These are phyloP conservation scores for Ceratocystis papillata DNA, from an alignment of 2,329 filamentous ascomycete species.

Conservation along the genomic window DNA sequence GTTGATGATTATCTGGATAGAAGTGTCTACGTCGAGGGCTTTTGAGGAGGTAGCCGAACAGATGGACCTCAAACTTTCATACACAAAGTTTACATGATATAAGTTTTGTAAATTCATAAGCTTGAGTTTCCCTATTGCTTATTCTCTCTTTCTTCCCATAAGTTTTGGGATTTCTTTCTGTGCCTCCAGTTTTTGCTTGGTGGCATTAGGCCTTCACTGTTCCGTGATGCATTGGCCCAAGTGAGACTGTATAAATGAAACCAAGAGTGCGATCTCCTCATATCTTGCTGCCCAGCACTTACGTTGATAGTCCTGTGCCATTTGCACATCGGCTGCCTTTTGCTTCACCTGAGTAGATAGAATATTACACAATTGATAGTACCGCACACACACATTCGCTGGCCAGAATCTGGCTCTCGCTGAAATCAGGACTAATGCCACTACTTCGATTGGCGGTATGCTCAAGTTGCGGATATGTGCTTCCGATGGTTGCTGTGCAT, in stretches of 20 bases:
- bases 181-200: neutral
- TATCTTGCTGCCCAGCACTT: neutral
- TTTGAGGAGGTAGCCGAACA: no score
- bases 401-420: neutral
- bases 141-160: no score
- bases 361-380: neutral
- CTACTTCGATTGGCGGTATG: conserved; percentile 1
- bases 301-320: neutral
- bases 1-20: no score
- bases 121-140: no score
- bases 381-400: neutral
- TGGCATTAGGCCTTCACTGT: neutral
- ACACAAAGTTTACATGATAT: no score
- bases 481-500: neutral
- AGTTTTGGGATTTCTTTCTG: neutral
- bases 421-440: neutral
- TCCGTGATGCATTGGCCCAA: neutral
- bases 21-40: no score
- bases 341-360: no score
- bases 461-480: neutral
- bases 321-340: neutral
- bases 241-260: neutral
- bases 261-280: neutral
- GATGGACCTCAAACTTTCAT: no score
- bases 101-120: no score